A percentile compares a stretch with the other conserved stretches of the same genome.
These are phyloP conservation scores for Microbotryum saponariae DNA, from an alignment of 1,284 basidiomycete species.

Conservation along the genomic window DNA sequence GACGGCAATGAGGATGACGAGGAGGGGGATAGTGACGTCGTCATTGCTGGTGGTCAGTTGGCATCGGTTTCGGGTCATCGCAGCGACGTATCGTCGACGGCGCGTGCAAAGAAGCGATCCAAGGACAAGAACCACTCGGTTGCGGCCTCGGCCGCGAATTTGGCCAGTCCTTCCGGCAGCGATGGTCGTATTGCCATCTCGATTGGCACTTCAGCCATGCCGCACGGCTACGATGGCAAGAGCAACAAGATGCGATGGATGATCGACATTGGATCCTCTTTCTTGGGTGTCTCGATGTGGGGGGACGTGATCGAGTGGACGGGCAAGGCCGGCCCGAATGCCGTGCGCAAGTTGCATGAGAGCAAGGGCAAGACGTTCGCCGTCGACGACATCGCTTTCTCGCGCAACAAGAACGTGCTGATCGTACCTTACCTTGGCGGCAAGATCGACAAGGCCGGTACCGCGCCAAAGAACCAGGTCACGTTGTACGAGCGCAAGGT, in stretches of 20 bases:
- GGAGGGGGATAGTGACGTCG: slow-evolving; percentile 1
- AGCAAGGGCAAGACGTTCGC: slow-evolving; percentile 10
- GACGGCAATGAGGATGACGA: background rate
- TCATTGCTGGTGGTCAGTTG: too few species aligned
- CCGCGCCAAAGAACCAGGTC: slow-evolving; percentile 18
- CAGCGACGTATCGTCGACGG: too few species aligned
- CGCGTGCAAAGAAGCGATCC: too few species aligned
- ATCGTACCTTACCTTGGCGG: slow-evolving; percentile 19
- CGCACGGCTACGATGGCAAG: slow-evolving; percentile 12
- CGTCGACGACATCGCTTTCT: slow-evolving; percentile 22
- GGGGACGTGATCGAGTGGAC: slow-evolving; percentile 25
- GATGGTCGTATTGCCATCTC: slow-evolving; percentile 19
- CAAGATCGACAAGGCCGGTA: slow-evolving; percentile 8
- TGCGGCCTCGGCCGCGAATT: too few species aligned
- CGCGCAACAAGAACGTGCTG: slow-evolving; percentile 17
- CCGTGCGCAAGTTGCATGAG: slow-evolving; percentile 8
- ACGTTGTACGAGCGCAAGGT: slow-evolving; percentile 16
- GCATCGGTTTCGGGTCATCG: too few species aligned
- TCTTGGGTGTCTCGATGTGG: slow-evolving; percentile 19
- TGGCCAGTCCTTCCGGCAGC: too few species aligned
- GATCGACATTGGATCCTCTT: slow-evolving; percentile 9
- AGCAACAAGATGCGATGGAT: slow-evolving; percentile 14
- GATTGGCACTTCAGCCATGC: background rate
- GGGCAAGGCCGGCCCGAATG: background rate
- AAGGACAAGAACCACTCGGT: too few species aligned